Percentiles rank a stretch among this genome's conserved stretches.
These are phyloP conservation scores for Cladophialophora exuberans DNA, from an alignment of 2,329 filamentous ascomycete genomes.

Conservation along the genomic window DNA sequence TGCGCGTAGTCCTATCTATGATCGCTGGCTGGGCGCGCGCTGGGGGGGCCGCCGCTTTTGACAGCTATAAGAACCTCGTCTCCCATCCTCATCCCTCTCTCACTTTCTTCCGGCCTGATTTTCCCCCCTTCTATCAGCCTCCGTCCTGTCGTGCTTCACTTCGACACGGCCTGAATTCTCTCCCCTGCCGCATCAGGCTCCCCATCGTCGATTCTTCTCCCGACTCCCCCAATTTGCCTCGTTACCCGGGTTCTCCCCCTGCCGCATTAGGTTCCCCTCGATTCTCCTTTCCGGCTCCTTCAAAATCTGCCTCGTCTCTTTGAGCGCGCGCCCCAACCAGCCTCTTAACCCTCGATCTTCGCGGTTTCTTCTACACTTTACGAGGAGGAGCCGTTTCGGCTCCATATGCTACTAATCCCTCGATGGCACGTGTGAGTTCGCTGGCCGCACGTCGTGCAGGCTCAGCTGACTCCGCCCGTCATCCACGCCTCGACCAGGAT, in stretches of 20 bases:
- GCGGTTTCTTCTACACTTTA: constrained; percentile 5
- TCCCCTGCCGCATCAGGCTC: background rate
- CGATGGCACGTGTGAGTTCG: constrained; percentile 8
- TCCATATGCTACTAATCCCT: constrained; percentile 10
- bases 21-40: constrained; percentile 4
- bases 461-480: constrained; percentile 4
- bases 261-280: constrained; percentile 8
- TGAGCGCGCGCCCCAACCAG: constrained; percentile 4
- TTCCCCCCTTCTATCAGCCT: too few relatives aligned
- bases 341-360: constrained; percentile 10
- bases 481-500: constrained; percentile 3
- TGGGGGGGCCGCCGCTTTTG: too few relatives aligned
- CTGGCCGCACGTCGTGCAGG: constrained; percentile 4
- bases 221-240: constrained; percentile 4
- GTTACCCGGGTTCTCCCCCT: constrained; percentile 9
- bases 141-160: constrained; percentile 1
- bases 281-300: constrained; percentile 13
- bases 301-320: constrained; percentile 12
- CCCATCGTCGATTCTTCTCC: constrained; percentile 10
- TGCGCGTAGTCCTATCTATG: constrained; percentile 17
- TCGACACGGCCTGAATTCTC: constrained; percentile 8
- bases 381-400: constrained; percentile 7
- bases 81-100: constrained; percentile 1
- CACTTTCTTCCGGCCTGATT: background rate
- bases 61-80: constrained; percentile 10